Conservation (phyloP, 306 rosid genomes). For the Begonia fuchsioides region DNA sequence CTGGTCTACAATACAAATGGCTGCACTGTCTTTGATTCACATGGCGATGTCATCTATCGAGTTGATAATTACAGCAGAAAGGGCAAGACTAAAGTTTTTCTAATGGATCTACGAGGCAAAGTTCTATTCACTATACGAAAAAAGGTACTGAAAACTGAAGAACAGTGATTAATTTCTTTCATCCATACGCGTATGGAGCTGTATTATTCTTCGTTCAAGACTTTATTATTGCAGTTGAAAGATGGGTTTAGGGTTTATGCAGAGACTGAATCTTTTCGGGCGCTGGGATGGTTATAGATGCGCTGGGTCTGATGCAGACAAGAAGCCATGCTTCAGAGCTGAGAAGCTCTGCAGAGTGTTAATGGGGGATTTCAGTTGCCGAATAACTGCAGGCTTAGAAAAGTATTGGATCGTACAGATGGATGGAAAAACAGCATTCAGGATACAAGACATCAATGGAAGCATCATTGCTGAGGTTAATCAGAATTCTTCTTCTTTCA, state of each 20-base stretch:
- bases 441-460: slow-evolving; percentile 36
- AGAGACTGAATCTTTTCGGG: slow-evolving; percentile 48
- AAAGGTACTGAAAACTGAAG: slow-evolving; percentile 14
- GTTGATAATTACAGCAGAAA: slow-evolving; percentile 26
- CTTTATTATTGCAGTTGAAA: background rate
- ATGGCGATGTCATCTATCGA: slow-evolving; percentile 19
- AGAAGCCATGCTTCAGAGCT: slow-evolving; percentile 47
- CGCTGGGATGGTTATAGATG: slow-evolving; percentile 58
- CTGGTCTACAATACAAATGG: slow-evolving; percentile 30
- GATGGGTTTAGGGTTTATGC: slow-evolving; percentile 5
- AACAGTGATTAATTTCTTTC: background rate
- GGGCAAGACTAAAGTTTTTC: slow-evolving; percentile 15
- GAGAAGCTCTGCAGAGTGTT: slow-evolving; percentile 24
- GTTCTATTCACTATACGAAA: slow-evolving; percentile 19
- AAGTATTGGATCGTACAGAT: slow-evolving; percentile 31
- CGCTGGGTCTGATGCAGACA: slow-evolving; percentile 8
- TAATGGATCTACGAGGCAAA: slow-evolving; percentile 30
- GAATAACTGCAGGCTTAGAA: slow-evolving; percentile 36
- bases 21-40: slow-evolving; percentile 21
- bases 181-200: background rate
- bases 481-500: too few species aligned
- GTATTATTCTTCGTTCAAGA: background rate
- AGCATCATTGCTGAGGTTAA: slow-evolving; percentile 59
- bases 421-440: slow-evolving; percentile 30
- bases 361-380: slow-evolving; percentile 33